Evolutionary conservation across 768 basidiomycete species (phyloP), one percentile per base, ranked within the genome.

Genomic region (Boletus edulis): DNA sequence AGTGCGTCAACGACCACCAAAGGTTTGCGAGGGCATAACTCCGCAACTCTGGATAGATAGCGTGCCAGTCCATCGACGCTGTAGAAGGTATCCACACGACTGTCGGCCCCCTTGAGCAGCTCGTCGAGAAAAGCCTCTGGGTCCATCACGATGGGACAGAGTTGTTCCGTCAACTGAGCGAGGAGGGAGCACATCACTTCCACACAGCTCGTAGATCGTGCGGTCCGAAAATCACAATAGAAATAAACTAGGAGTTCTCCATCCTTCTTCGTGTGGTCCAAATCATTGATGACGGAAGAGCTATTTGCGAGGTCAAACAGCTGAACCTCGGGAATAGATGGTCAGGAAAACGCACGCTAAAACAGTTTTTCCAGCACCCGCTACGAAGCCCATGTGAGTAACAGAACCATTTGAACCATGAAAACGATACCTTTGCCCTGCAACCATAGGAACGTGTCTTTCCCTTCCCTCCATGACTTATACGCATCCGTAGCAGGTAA

Each of bases 141-240:
- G 3, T 49, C 20, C 1, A 9, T 4, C 3, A 27, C n/a, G 35
- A 17, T 5, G 3, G 6, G 24, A 4, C 38, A 51, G 34, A 54
- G 27, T 0, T 24, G 41, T 2, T 8, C 12, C 1, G 20, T n/a
- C 2, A 67, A 12, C 56, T 68, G 67, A 0, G 51, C n/a, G 9
- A 66, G 57, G 22, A 68, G 22, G 3, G 64, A 63, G 6, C 60
- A 58, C 42, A 64, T 48, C 13, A 67, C 51, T 18, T 56, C 60
- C 1, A 61, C 38, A 8, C 57, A 50, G 10, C 50, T 51, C 3
- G 52, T 64, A 3, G 59, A 61, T 3, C 42, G 24, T 5, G 9
- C 20, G 1, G 22, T 43, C 6, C 50, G 52, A 38, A 68, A 68
- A 45, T 67, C 62, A 5, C 67, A 68, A 49, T 66, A 68, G 43